A percentile compares a stretch with the other conserved stretches of the same genome.
Evolutionary conservation across 306 rosid genomes (phyloP).

Genomic region (Astragalus glycyphyllos): DNA sequence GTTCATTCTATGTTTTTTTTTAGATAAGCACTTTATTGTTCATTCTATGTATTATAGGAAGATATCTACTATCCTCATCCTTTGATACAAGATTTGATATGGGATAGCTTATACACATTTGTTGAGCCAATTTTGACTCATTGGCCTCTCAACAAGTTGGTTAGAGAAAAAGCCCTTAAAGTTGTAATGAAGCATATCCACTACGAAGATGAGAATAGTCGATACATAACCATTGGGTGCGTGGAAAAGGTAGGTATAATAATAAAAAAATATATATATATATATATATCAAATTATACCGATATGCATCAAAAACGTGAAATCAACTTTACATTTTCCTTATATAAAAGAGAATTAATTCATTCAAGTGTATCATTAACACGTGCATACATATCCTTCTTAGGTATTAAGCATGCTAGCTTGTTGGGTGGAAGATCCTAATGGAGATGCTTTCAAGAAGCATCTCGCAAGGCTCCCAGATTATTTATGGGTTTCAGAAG

Average conservation of each 20-base stretch:
- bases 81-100: slow-evolving; percentile 60
- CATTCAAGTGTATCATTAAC: slow-evolving; percentile 11
- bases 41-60: slow-evolving; percentile 47
- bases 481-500: slow-evolving; percentile 75
- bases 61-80: slow-evolving; percentile 67
- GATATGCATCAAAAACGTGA: not conserved
- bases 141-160: slow-evolving; percentile 68
- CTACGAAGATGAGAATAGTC: slow-evolving; percentile 73
- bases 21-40: too few species aligned
- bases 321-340: not conserved
- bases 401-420: slow-evolving; percentile 71
- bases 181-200: slow-evolving; percentile 75
- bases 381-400: not conserved
- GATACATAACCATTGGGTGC: slow-evolving; percentile 68
- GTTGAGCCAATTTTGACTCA: slow-evolving; percentile 66
- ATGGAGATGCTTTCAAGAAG: slow-evolving; percentile 71
- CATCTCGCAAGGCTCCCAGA: slow-evolving; percentile 75
- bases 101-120: slow-evolving; percentile 67
- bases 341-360: not conserved
- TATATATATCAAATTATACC: not conserved
- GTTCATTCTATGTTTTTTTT: not conserved
- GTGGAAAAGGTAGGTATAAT: slow-evolving; percentile 57
- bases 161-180: slow-evolving; percentile 63
- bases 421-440: slow-evolving; percentile 83
- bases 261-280: not conserved